Conservation (phyloP, 169 alveolate species). For the Gregarina niphandrodes region DNA sequence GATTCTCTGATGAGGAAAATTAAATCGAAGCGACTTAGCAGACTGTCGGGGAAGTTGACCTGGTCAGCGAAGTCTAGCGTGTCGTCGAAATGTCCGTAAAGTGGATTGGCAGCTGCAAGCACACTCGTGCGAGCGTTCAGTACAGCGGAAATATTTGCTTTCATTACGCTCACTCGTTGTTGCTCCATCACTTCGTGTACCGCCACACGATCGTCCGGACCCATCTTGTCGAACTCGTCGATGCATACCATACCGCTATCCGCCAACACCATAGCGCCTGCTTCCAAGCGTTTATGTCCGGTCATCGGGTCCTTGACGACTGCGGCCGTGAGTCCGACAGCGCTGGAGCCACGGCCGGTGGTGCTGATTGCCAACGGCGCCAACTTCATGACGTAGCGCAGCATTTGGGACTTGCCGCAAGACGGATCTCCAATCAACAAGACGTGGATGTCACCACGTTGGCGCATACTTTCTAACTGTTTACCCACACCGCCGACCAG, state of each 20-base stretch:
- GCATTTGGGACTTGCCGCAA: constrained; percentile 89
- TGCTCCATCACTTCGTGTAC: constrained; percentile 98
- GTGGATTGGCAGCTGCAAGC: constrained; percentile 98
- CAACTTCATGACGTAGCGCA: constrained; percentile 67
- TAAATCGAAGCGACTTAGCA: constrained; percentile 81
- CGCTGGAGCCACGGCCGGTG: constrained; percentile 98
- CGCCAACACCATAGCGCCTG: constrained; percentile 98
- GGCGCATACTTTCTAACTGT: constrained; percentile 61
- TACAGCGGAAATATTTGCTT: constrained; percentile 92
- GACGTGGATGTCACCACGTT: constrained; percentile 93
- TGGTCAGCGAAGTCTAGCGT: constrained; percentile 62
- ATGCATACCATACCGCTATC: constrained; percentile 89
- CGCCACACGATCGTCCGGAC: constrained; percentile 87
- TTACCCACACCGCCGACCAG: constrained; percentile 79
- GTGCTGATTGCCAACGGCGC: constrained; percentile 83
- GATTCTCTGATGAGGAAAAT: constrained; percentile 52
- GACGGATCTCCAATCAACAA: constrained; percentile 93
- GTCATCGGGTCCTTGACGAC: constrained; percentile 68
- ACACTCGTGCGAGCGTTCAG: constrained; percentile 76
- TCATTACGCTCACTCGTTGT: constrained; percentile 88
- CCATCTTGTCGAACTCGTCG: constrained; percentile 97
- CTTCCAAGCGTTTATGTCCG: constrained; percentile 84
- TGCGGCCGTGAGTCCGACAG: constrained; percentile 98
- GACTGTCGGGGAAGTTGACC: constrained; percentile 85
- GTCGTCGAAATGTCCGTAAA: constrained; percentile 79